Conservation (phyloP, 2,329 filamentous ascomycete species). For the Malbranchea zuffiana region DNA sequence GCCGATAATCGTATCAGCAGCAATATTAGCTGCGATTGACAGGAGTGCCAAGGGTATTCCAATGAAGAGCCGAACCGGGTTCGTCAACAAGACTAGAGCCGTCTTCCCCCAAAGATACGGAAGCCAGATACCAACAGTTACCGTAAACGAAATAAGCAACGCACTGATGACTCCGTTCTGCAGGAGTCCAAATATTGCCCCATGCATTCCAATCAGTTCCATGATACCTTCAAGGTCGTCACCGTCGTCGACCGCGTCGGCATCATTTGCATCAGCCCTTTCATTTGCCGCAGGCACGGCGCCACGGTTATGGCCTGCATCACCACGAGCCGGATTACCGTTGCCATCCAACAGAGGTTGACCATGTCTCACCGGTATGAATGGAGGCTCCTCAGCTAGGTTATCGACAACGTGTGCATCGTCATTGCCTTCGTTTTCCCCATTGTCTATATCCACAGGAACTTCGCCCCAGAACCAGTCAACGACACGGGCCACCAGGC, state of each 20-base stretch:
- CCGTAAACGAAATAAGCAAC: conserved; percentile 75
- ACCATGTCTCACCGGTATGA: conserved; percentile 44
- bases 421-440: conserved; percentile 33
- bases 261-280: conserved; percentile 56
- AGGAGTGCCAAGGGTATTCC: conserved; percentile 61
- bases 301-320: conserved; percentile 20
- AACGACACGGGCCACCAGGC: conserved; percentile 21
- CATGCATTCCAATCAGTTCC: conserved; percentile 93
- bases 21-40: conserved; percentile 62
- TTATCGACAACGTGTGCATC: conserved; percentile 48
- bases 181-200: conserved; percentile 75
- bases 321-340: conserved; percentile 25
- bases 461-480: conserved; percentile 40
- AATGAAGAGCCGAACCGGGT: conserved; percentile 56
- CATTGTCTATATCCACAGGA: conserved; percentile 12
- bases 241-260: conserved; percentile 52
- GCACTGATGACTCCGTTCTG: conserved; percentile 94
- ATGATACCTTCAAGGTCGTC: conserved; percentile 95
- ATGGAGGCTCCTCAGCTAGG: conserved; percentile 49
- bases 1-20: conserved; percentile 65
- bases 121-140: conserved; percentile 75
- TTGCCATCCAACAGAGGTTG: conserved; percentile 22
- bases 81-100: conserved; percentile 65
- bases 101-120: conserved; percentile 88
- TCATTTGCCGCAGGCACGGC: conserved; percentile 46